A percentile compares a stretch with the other conserved stretches of the same genome.
These are phyloP conservation scores for Lepidium didymum DNA, from an alignment of 345 rosid genomes.

Conservation along the genomic window DNA sequence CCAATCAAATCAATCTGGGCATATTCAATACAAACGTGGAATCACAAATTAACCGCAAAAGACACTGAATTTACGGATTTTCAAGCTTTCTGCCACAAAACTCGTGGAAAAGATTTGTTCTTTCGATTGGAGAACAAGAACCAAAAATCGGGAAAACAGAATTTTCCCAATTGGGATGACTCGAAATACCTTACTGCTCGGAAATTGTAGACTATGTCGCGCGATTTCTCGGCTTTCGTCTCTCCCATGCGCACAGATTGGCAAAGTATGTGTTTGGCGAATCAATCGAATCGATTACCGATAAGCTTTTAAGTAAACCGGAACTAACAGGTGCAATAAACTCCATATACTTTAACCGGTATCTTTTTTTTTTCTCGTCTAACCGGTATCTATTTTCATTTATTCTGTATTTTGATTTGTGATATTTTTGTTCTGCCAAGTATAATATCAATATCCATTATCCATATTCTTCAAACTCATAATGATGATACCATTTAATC, in stretches of 20 bases:
- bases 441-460: too few species aligned
- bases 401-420: not conserved
- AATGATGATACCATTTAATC: too few species aligned
- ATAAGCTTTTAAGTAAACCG: not conserved
- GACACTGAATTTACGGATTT: not conserved
- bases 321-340: not conserved
- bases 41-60: not conserved
- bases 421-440: too few species aligned
- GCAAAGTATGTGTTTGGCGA: not conserved
- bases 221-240: not conserved
- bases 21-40: not conserved
- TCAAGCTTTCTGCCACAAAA: not conserved
- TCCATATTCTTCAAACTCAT: too few species aligned
- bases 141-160: not conserved
- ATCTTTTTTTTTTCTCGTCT: not conserved
- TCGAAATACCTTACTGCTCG: not conserved
- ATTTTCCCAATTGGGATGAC: not conserved
- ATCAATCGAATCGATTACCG: slow-evolving; percentile 5
- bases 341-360: too few species aligned
- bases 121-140: not conserved
- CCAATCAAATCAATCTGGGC: not conserved
- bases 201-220: not conserved
- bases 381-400: not conserved
- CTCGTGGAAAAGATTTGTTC: not conserved
- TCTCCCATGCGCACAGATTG: not conserved